These are phyloP conservation scores for Botrytis galanthina DNA, from an alignment of 2,329 filamentous ascomycete species.

Conservation along the genomic window DNA sequence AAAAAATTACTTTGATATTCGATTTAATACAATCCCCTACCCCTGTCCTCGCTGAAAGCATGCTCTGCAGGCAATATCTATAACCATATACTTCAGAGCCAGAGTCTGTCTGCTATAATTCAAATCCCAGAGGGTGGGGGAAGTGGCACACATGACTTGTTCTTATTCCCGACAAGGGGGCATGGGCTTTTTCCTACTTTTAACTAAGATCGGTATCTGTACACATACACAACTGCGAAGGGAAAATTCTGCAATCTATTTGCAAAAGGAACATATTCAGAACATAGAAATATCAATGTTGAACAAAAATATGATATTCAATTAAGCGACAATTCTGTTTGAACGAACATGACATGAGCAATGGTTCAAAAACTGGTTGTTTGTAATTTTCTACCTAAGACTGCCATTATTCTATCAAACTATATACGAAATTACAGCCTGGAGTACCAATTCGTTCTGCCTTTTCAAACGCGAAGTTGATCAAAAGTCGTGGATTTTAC, in stretches of 20 bases:
- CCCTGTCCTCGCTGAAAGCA: neutral
- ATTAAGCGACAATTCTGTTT: neutral
- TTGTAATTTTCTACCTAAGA: neutral
- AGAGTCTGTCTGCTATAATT: neutral
- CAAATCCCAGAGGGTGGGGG: neutral
- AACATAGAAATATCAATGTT: neutral
- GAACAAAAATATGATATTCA: neutral
- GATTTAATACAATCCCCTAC: neutral
- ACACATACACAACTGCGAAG: neutral
- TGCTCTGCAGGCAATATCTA: neutral
- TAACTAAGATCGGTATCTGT: neutral
- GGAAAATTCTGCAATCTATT: neutral
- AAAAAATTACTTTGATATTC: neutral
- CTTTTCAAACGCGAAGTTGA: neutral
- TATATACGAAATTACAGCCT: neutral
- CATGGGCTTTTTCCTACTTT: neutral
- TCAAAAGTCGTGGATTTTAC: neutral
- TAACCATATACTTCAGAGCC: neutral
- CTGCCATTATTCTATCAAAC: neutral
- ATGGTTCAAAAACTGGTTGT: neutral
- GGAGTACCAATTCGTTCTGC: neutral
- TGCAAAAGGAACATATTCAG: neutral
- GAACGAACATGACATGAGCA: neutral
- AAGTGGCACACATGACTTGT: neutral
- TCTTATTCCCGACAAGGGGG: neutral